Base-by-base conservation (phyloP, 306 rosid genomes). In the Trifolium dubium region DNA sequence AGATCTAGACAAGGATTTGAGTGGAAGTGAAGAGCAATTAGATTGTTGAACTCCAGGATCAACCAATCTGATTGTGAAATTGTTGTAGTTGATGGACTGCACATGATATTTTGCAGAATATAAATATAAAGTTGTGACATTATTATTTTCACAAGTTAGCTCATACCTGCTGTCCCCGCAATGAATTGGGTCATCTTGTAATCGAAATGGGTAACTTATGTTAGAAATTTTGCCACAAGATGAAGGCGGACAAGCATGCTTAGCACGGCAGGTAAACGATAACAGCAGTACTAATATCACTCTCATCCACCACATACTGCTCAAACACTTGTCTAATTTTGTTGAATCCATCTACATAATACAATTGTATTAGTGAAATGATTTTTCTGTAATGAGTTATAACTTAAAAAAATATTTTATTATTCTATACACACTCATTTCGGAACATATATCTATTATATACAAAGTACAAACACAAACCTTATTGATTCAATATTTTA, bases 21-120 rank as follows among this genome's bases (percentile, higher is more conserved):
- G 64, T 32, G 83, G 83, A 1, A 79, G 8, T 71, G 69, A 61
- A 40, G 78, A 79, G 78, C 67, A 50, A 3, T 79, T 30, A 2
- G 3, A 11, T 4, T n/a, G 1, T 1, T 31, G 55, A 4, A 64
- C 2, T 0, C 64, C 81, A 0, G 76, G 41, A 46, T 83, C 83
- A 0, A 51, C 69, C 0, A 83, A 1, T 10, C 50, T 4, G 50
- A 44, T 44, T 44, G 50, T 44, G 5, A 11, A 44, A 12, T 44
- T 44, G 50, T 44, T 10, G 50, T 44, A 44, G n/a, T 44, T 44
- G n/a, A 44, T 44, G 15, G 50, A 44, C 2, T 44, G 50, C 5
- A 44, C 50, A 44, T 44, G 6, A 44, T 44, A 44, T 44, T 44
- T 44, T 11, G n/a, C n/a, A 12, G 15, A 44, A 10, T 44, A 44